Evolutionary conservation across 192 early-diverging fungal species (phyloP).

Genomic region (Linnemannia exigua): DNA sequence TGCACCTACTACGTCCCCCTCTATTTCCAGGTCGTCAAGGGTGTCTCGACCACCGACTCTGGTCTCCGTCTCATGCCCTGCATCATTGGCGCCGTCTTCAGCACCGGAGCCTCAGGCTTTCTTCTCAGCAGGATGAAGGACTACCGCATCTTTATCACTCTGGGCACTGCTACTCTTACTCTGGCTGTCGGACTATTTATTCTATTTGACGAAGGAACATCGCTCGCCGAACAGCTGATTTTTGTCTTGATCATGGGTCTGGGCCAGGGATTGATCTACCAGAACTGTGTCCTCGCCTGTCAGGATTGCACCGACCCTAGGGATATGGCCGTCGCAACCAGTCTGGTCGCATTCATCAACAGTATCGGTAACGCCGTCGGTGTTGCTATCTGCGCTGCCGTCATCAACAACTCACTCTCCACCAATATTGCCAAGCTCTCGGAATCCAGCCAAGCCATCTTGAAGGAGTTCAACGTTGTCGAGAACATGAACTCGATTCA

Average conservation of each 20-base stretch:
- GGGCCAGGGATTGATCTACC: conserved; percentile 81
- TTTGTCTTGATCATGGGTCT: conserved; percentile 78
- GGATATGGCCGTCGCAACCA: conserved; percentile 76
- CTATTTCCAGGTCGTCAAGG: conserved; percentile 86
- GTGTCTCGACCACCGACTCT: conserved; percentile 75
- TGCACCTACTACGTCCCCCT: conserved; percentile 80
- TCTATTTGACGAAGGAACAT: conserved; percentile 65
- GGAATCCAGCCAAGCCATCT: background rate
- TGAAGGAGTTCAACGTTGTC: conserved; percentile 11
- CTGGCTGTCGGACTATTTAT: conserved; percentile 74
- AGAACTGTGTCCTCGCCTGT: conserved; percentile 75
- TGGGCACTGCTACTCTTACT: conserved; percentile 73
- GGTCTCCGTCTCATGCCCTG: conserved; percentile 83
- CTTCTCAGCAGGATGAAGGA: conserved; percentile 64
- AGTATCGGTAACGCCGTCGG: conserved; percentile 49
- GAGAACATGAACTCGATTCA: conserved; percentile 49
- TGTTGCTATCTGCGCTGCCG: conserved; percentile 50
- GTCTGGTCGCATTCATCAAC: conserved; percentile 72
- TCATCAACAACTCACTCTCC: conserved; percentile 50
- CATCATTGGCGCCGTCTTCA: conserved; percentile 73
- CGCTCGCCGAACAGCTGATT: conserved; percentile 62
- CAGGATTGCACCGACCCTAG: conserved; percentile 72
- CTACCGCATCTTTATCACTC: conserved; percentile 69
- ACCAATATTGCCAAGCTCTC: conserved; percentile 33
- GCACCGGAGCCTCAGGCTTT: conserved; percentile 69